Evolutionary conservation across 768 basidiomycete genomes (phyloP), one percentile per base, ranked within the genome.

Genomic region (Tylopilus vinaceipallidus): DNA sequence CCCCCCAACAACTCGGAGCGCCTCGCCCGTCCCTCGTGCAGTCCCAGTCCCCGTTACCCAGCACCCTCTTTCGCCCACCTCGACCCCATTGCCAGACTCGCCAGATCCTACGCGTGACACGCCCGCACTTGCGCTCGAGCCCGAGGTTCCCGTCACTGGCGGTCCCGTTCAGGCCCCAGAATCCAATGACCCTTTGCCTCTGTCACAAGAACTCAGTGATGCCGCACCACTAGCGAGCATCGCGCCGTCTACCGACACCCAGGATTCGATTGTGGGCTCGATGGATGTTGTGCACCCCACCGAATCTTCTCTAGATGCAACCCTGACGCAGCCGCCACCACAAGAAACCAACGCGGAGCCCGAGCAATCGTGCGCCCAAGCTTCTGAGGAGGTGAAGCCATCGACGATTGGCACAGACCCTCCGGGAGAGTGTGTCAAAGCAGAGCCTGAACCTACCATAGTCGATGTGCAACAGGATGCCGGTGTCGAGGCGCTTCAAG

Each of bases 401-500:
- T 30, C 16, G 17, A 22, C 29, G 23, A 11, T 6, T 12, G 49
- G 30, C 38, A 6, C 27, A 6, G 43, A 44, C n/a, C 32, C 36
- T 12, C 38, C 42, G 11, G 27, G 14, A 33, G 50, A 43, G 35
- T 2, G 23, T 10, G 17, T n/a, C n/a, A 9, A 42, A 10, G 4
- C 23, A 40, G 46, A 37, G 5, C 33, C 43, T 8, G 47, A 56
- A 29, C 47, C 48, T 17, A 10, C 30, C 7, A 13, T 29, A 19
- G 9, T 38, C 12, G 42, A 52, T 16, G 19, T 5, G 24, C 22
- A 46, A 14, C 50, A 51, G 19, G 60, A 55, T 33, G 45, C 49
- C 3, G 69, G 75, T 49, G 67, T 87, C 6, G 88, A 88, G 46
- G 71, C 69, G 29, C 67, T 91, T 45, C 85, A 82, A 61, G 75